These are phyloP conservation scores for Rhizopogon vinicolor DNA, from an alignment of 768 basidiomycete species.

Conservation along the genomic window DNA sequence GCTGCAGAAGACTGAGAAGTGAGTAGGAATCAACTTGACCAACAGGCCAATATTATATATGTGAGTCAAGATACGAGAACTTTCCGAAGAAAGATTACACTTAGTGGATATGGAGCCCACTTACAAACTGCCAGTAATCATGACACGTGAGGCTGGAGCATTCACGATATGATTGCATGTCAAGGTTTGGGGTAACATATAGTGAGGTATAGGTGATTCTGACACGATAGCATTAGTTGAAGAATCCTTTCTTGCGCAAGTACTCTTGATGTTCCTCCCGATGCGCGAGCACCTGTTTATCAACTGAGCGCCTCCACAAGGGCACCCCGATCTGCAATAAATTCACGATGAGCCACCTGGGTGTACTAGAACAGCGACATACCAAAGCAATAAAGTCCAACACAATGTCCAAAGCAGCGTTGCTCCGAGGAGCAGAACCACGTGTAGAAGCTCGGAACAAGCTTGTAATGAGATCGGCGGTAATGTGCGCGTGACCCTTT, in stretches of 20 bases:
- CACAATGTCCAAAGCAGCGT: constrained; percentile 47
- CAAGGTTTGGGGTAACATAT: background rate
- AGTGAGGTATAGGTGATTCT: background rate
- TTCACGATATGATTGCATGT: background rate
- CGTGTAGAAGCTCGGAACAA: constrained; percentile 67
- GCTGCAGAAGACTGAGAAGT: too few relatives aligned
- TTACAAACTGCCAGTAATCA: too few relatives aligned
- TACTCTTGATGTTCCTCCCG: constrained; percentile 43
- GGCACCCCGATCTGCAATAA: constrained; percentile 42
- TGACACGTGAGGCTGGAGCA: background rate
- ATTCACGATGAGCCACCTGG: background rate
- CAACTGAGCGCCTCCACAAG: constrained; percentile 48
- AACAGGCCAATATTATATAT: too few relatives aligned
- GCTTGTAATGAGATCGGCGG: constrained; percentile 61
- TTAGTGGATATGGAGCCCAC: too few relatives aligned
- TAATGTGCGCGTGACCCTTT: constrained; percentile 69
- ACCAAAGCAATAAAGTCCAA: constrained; percentile 43
- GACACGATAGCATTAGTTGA: constrained; percentile 9
- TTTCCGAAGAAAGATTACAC: too few relatives aligned
- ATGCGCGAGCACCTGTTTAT: constrained; percentile 42
- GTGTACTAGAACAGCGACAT: constrained; percentile 14
- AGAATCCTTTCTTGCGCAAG: constrained; percentile 40
- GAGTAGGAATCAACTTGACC: too few relatives aligned
- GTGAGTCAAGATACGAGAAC: too few relatives aligned
- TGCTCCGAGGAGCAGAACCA: constrained; percentile 58